Conservation (phyloP, 352 stramenopile genomes). For the Globisporangium orthogonon region DNA sequence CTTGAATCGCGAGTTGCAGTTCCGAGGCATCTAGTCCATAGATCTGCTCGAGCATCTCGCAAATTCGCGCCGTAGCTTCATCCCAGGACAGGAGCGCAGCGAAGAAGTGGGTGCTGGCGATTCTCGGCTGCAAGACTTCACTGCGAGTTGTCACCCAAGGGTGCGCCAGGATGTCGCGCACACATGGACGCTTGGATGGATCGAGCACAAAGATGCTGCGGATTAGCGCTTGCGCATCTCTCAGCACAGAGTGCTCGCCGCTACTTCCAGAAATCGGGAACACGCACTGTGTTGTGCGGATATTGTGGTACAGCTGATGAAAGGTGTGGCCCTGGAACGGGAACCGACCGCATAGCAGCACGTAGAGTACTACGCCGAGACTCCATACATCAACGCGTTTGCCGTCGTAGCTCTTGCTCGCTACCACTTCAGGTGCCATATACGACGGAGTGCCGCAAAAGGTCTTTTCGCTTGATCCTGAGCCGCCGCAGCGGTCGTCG, state of each 20-base stretch:
- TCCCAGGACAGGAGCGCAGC: conserved; percentile 21
- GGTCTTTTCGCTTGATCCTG: conserved; percentile 31
- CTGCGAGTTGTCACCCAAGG: conserved; percentile 21
- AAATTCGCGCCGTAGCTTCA: conserved; percentile 7
- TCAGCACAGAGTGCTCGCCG: conserved; percentile 26
- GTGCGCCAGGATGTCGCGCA: conserved; percentile 27
- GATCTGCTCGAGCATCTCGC: conserved; percentile 13
- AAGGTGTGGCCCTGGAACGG: conserved; percentile 85
- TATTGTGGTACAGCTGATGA: conserved; percentile 34
- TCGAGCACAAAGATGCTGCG: conserved; percentile 36
- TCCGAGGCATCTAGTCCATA: conserved; percentile 10
- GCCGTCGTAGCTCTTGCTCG: conserved; percentile 48
- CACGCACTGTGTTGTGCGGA: conserved; percentile 12
- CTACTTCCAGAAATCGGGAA: too few relatives aligned
- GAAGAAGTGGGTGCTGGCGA: background rate
- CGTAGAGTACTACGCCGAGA: conserved; percentile 49
- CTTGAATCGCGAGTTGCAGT: background rate
- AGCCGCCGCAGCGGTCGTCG: too few relatives aligned
- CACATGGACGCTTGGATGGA: conserved; percentile 28
- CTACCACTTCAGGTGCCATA: conserved; percentile 72
- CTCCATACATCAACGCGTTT: conserved; percentile 43
- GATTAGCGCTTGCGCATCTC: conserved; percentile 34
- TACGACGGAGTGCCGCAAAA: conserved; percentile 76
- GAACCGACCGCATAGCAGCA: conserved; percentile 37
- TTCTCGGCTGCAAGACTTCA: background rate